Conservation (phyloP, 768 basidiomycete genomes). For the Lentinula aciculospora region DNA sequence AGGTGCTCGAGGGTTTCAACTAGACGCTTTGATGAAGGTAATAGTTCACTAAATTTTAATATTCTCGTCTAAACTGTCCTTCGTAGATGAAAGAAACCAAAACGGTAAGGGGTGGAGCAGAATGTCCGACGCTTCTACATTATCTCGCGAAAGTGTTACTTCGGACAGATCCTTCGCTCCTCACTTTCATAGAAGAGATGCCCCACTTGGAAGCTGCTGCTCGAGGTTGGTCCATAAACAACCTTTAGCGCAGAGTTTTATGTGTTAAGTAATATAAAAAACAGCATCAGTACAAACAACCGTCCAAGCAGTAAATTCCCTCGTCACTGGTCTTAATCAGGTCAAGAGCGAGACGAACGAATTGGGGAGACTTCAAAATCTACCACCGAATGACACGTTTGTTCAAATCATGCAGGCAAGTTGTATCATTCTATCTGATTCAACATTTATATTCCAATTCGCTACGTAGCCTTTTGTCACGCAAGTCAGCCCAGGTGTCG, state of each 20-base stretch:
- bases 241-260: neutral
- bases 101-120: slow-evolving; percentile 57
- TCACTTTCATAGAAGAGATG: slow-evolving; percentile 75
- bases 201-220: slow-evolving; percentile 81
- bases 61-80: neutral
- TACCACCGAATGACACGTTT: slow-evolving; percentile 53
- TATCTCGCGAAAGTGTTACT: slow-evolving; percentile 77
- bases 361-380: slow-evolving; percentile 25
- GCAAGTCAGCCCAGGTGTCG: slow-evolving; percentile 45
- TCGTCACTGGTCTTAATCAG: slow-evolving; percentile 51
- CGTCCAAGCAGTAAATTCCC: slow-evolving; percentile 49
- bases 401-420: slow-evolving; percentile 63
- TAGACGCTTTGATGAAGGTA: slow-evolving; percentile 81
- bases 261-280: neutral
- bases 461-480: slow-evolving; percentile 41
- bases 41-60: slow-evolving; percentile 4
- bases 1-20: slow-evolving; percentile 76
- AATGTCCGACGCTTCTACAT: slow-evolving; percentile 87
- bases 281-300: slow-evolving; percentile 73
- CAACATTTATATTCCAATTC: neutral
- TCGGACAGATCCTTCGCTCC: slow-evolving; percentile 56
- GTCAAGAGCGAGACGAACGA: slow-evolving; percentile 51
- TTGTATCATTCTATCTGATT: no score
- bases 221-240: slow-evolving; percentile 43
- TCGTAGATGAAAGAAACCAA: slow-evolving; percentile 77